Conservation (phyloP, 257 asterid species). For the Fraxinus pennsylvanica region DNA sequence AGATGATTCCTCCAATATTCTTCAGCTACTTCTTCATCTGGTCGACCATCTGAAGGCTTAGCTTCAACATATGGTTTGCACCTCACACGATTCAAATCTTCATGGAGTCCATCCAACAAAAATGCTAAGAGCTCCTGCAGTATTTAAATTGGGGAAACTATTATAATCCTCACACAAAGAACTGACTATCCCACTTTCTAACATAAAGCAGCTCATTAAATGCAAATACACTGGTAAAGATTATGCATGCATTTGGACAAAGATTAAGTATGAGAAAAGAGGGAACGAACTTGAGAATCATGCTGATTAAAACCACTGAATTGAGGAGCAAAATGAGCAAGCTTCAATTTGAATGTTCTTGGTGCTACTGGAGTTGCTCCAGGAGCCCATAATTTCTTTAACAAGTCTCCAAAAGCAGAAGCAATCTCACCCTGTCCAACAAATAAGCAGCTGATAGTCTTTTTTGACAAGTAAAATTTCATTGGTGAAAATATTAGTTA, state of each 20-base stretch:
- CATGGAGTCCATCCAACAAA: conserved; percentile 95
- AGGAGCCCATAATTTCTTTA: conserved; percentile 95
- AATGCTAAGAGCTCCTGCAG: conserved; percentile 90
- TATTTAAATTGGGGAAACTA: conserved; percentile 27
- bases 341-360: conserved; percentile 77
- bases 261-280: conserved; percentile 25
- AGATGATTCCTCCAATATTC: conserved; percentile 91
- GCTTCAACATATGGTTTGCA: conserved; percentile 88
- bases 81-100: conserved; percentile 95
- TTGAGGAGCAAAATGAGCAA: conserved; percentile 95
- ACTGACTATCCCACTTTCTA: conserved; percentile 24
- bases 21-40: conserved; percentile 87
- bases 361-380: conserved; percentile 89
- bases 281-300: conserved; percentile 83
- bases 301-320: conserved; percentile 95
- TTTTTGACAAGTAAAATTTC: conserved; percentile 17
- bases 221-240: not conserved
- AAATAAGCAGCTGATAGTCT: conserved; percentile 13
- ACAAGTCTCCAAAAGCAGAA: conserved; percentile 82
- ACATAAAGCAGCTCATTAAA: not conserved
- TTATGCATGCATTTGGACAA: not conserved
- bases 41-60: conserved; percentile 79
- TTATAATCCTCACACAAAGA: not conserved
- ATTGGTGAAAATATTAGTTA: not conserved
- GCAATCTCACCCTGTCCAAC: conserved; percentile 88